Conservation (phyloP, 2,329 filamentous ascomycete species). For the Exophiala sp. region DNA sequence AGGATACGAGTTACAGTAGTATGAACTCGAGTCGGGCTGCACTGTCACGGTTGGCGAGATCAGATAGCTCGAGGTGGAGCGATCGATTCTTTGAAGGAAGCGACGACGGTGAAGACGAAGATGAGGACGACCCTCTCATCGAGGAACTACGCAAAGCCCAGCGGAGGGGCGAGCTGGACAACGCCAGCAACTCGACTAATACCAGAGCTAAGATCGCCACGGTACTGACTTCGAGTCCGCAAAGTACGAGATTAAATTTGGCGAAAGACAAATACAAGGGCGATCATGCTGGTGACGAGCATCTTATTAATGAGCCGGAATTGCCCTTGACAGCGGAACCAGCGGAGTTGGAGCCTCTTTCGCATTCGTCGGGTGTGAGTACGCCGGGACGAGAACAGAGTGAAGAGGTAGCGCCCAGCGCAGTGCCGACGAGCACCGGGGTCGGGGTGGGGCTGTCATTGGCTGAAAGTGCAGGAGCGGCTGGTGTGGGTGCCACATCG, state of each 20-base stretch:
- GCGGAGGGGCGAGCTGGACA: slow-evolving; percentile 14
- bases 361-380: slow-evolving; percentile 58
- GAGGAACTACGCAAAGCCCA: slow-evolving; percentile 22
- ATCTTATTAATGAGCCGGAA: slow-evolving; percentile 1
- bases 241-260: slow-evolving; percentile 5
- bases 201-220: slow-evolving; percentile 16
- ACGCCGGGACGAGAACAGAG: no score
- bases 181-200: not conserved
- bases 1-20: slow-evolving; percentile 13
- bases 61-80: slow-evolving; percentile 63
- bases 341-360: slow-evolving; percentile 17
- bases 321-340: slow-evolving; percentile 16
- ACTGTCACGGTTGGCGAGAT: slow-evolving; percentile 28
- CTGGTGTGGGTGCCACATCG: no score
- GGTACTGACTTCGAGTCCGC: slow-evolving; percentile 16
- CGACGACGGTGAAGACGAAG: slow-evolving; percentile 42
- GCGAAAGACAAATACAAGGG: slow-evolving; percentile 6
- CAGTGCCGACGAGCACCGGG: no score
- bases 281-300: not conserved
- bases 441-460: no score
- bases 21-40: slow-evolving; percentile 25
- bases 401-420: no score
- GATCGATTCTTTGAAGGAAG: slow-evolving; percentile 62
- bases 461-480: no score
- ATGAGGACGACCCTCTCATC: slow-evolving; percentile 25